These are phyloP conservation scores for Alternaria consortialis DNA, from an alignment of 2,329 filamentous ascomycete genomes.

Conservation along the genomic window DNA sequence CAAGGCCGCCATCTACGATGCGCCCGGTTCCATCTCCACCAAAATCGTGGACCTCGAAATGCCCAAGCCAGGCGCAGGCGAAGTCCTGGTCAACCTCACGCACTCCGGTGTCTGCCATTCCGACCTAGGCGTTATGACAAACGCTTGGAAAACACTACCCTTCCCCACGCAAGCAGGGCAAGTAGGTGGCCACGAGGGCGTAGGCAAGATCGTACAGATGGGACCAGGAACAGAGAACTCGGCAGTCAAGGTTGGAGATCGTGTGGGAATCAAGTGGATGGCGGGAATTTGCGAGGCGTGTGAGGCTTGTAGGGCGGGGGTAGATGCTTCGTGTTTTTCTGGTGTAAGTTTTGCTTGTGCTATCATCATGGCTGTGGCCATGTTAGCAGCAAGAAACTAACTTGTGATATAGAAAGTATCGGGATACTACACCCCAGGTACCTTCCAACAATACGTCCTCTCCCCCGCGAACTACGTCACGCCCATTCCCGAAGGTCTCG, in stretches of 20 bases:
- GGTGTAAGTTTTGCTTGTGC: slow-evolving; percentile 35
- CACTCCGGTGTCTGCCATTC: slow-evolving; percentile 73
- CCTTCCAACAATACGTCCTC: slow-evolving; percentile 75
- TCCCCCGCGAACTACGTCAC: slow-evolving; percentile 74
- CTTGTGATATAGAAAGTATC: slow-evolving; percentile 56
- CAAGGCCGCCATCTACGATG: slow-evolving; percentile 71
- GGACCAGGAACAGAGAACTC: slow-evolving; percentile 66
- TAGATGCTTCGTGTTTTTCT: slow-evolving; percentile 48
- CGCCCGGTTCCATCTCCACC: slow-evolving; percentile 70
- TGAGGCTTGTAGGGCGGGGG: slow-evolving; percentile 55
- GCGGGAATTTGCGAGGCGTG: slow-evolving; percentile 61
- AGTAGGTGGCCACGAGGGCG: slow-evolving; percentile 75
- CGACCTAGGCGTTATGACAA: slow-evolving; percentile 63
- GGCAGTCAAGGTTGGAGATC: slow-evolving; percentile 70
- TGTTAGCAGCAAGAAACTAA: neutral
- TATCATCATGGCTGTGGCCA: neutral
- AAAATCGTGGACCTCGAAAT: slow-evolving; percentile 71
- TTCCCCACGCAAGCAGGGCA: slow-evolving; percentile 68
- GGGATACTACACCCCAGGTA: slow-evolving; percentile 74
- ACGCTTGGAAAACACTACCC: slow-evolving; percentile 65
- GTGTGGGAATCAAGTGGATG: slow-evolving; percentile 77
- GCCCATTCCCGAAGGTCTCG: slow-evolving; percentile 69
- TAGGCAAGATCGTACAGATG: slow-evolving; percentile 71
- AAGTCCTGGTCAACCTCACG: slow-evolving; percentile 70
- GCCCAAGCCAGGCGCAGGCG: slow-evolving; percentile 69